phyloP scores from a whole-genome alignment of 2,329 filamentous ascomycete genomes.

The Cladophialophora exuberans region DNA sequence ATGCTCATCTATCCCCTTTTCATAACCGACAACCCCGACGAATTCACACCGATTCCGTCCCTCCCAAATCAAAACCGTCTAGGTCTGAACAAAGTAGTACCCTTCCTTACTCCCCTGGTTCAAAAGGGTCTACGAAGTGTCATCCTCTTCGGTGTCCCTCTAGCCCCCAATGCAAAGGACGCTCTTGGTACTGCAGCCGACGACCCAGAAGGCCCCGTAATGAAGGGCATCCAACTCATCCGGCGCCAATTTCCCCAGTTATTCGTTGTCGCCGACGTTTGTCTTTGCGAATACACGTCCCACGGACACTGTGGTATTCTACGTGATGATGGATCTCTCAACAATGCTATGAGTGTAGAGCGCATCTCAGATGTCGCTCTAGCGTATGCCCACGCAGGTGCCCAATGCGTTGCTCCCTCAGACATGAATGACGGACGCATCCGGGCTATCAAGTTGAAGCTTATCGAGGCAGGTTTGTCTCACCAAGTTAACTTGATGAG shows the following conservation, averaged over 20 bases:
- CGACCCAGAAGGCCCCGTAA: conserved; percentile 89
- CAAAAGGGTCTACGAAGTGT: conserved; percentile 89
- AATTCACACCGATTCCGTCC: conserved; percentile 86
- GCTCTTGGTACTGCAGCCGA: conserved; percentile 89
- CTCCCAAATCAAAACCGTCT: conserved; percentile 88
- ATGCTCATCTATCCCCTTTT: conserved; percentile 99
- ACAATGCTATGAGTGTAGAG: conserved; percentile 92
- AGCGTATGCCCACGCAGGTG: conserved; percentile 91
- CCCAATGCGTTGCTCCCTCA: conserved; percentile 93
- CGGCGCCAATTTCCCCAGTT: conserved; percentile 84
- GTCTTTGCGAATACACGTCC: conserved; percentile 97
- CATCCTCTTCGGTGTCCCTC: conserved; percentile 92
- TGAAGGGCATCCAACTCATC: conserved; percentile 80
- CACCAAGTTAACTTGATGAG: conserved; percentile 95
- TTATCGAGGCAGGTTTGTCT: conserved; percentile 91
- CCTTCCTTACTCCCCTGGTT: conserved; percentile 83
- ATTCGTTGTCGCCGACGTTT: conserved; percentile 91
- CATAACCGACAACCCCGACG: conserved; percentile 90
- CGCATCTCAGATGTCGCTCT: conserved; percentile 97
- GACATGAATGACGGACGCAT: conserved; percentile 99
- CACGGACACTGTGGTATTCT: conserved; percentile 98
- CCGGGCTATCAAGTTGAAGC: conserved; percentile 94
- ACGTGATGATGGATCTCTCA: conserved; percentile 86
- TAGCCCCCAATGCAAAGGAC: conserved; percentile 81
- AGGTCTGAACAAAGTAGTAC: conserved; percentile 81